phyloP scores from a whole-genome alignment of 202 grass and related monocot species.

The Cymbopogon flexuosus region DNA sequence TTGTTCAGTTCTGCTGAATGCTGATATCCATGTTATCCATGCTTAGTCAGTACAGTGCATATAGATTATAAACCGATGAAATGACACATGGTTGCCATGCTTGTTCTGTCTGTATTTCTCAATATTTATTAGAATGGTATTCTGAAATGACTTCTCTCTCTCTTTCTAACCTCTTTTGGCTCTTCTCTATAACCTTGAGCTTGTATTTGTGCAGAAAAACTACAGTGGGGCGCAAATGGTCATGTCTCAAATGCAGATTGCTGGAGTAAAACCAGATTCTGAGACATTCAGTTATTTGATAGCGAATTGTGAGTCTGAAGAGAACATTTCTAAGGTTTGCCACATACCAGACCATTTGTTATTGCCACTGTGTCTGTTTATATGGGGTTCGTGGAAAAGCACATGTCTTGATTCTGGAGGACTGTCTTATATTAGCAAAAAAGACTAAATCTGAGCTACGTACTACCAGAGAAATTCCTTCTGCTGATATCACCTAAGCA shows the following conservation, averaged over 20 bases:
- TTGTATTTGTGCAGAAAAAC: constrained; percentile 67
- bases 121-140: constrained; percentile 16
- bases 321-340: constrained; percentile 74
- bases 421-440: constrained; percentile 3
- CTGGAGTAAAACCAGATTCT: constrained; percentile 76
- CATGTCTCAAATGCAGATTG: constrained; percentile 63
- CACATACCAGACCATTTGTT: constrained; percentile 20
- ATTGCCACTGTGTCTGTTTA: constrained; percentile 22
- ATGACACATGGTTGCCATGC: constrained; percentile 2
- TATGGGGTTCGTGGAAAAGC: constrained; percentile 23
- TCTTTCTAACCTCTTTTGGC: neutral
- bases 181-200: constrained; percentile 2
- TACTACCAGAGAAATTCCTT: neutral
- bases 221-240: constrained; percentile 55
- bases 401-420: constrained; percentile 14
- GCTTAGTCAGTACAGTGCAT: constrained; percentile 7
- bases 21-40: constrained; percentile 16
- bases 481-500: constrained; percentile 17
- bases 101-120: constrained; percentile 11
- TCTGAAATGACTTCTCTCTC: neutral
- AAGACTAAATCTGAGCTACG: neutral
- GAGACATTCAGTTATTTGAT: constrained; percentile 93
- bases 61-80: neutral
- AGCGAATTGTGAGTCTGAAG: constrained; percentile 63
- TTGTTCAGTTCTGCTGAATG: constrained; percentile 24